phyloP scores from a whole-genome alignment of 2,329 filamentous ascomycete species.

The Fusarium sp. region DNA sequence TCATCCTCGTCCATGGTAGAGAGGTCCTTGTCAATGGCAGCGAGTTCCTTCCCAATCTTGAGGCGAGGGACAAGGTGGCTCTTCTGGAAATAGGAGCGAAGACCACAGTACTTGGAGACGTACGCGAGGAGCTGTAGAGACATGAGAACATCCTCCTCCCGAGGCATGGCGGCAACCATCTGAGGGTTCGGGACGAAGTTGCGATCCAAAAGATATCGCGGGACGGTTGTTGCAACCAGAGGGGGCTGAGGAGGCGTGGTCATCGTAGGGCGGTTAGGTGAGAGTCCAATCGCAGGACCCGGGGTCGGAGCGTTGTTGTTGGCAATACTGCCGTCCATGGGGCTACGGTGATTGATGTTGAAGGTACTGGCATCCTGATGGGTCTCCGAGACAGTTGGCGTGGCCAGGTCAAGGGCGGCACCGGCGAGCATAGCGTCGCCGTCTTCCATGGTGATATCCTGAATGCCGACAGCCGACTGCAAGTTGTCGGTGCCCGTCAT shows the following conservation, averaged over 20 bases:
- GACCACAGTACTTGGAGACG: constrained; percentile 97
- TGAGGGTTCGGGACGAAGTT: constrained; percentile 73
- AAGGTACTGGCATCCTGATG: constrained; percentile 85
- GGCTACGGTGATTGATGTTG: constrained; percentile 88
- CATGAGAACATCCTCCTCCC: constrained; percentile 98
- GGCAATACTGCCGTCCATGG: constrained; percentile 84
- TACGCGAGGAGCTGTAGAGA: constrained; percentile 96
- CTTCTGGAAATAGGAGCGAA: constrained; percentile 93
- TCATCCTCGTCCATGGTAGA: constrained; percentile 57
- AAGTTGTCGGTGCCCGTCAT: constrained; percentile 84
- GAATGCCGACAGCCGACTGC: constrained; percentile 82
- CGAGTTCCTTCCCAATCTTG: constrained; percentile 86
- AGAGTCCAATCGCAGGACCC: constrained; percentile 75
- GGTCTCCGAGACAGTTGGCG: constrained; percentile 82
- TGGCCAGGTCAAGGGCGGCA: constrained; percentile 76
- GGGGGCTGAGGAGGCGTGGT: constrained; percentile 79
- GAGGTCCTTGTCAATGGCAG: constrained; percentile 68
- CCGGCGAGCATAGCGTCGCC: constrained; percentile 81
- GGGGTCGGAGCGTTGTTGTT: constrained; percentile 73
- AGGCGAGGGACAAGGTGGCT: constrained; percentile 93
- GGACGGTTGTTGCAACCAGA: constrained; percentile 74
- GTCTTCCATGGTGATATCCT: constrained; percentile 82
- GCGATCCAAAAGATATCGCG: constrained; percentile 81
- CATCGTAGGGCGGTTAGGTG: constrained; percentile 75
- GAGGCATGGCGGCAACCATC: constrained; percentile 88